Percentiles rank a stretch among this genome's conserved stretches.
phyloP scores from a whole-genome alignment of 805 yeast species.

The Kazachstania kunashirensis region DNA sequence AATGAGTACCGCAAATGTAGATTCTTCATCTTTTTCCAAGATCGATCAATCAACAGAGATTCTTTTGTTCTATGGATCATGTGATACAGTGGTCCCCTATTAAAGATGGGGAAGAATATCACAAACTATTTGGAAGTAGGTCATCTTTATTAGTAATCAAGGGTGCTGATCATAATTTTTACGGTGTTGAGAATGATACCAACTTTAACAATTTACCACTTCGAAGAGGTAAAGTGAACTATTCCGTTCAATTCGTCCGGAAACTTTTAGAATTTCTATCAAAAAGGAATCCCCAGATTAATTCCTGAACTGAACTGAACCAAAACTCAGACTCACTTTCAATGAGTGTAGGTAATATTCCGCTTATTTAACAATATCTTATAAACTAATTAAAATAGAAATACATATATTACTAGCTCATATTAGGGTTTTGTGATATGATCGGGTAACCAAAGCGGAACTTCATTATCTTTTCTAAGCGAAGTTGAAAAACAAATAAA shows the following conservation, averaged over 20 bases:
- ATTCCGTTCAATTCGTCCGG: slow-evolving; percentile 28
- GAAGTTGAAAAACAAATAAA: too few species aligned
- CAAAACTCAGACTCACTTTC: too few species aligned
- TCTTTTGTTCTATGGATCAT: slow-evolving; percentile 59
- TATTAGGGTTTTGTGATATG: too few species aligned
- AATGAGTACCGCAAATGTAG: slow-evolving; percentile 38
- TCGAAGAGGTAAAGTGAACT: slow-evolving; percentile 44
- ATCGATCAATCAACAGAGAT: slow-evolving; percentile 43
- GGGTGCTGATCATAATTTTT: slow-evolving; percentile 75
- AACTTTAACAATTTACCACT: slow-evolving; percentile 36
- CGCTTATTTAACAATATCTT: too few species aligned
- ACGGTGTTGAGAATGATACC: slow-evolving; percentile 38
- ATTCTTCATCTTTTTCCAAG: slow-evolving; percentile 33
- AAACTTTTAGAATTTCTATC: slow-evolving; percentile 12
- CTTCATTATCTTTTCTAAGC: too few species aligned
- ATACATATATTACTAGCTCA: too few species aligned
- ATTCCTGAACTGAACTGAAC: too few species aligned
- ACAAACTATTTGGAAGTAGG: slow-evolving; percentile 46
- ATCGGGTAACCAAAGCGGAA: too few species aligned
- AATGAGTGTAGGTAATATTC: too few species aligned
- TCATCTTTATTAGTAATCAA: slow-evolving; percentile 50
- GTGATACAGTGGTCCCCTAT: slow-evolving; percentile 59
- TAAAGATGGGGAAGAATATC: slow-evolving; percentile 49
- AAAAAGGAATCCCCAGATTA: too few species aligned
- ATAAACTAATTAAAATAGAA: too few species aligned